phyloP scores from a whole-genome alignment of 2,329 filamentous ascomycete genomes.

The Leptographium lundbergii region DNA sequence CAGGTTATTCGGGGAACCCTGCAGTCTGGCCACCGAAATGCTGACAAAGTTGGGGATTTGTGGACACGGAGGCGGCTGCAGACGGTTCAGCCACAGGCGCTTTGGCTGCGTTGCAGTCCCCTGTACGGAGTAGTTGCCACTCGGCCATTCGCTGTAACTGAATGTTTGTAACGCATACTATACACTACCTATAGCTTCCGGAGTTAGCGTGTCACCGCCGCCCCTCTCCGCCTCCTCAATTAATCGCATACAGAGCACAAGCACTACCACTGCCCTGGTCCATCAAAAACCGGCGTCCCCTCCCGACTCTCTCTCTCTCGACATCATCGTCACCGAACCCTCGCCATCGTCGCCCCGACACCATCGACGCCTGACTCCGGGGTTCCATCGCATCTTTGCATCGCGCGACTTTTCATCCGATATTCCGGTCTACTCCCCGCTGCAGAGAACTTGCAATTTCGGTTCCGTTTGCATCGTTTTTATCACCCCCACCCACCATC shows the following conservation, averaged over 20 bases:
- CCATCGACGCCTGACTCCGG: not conserved
- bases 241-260: not conserved
- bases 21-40: not conserved
- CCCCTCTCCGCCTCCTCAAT: conserved; percentile 1
- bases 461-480: not conserved
- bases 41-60: not conserved
- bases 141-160: not conserved
- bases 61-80: not conserved
- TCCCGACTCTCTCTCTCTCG: not conserved
- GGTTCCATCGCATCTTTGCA: not conserved
- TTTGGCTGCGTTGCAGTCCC: not conserved
- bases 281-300: not conserved
- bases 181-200: not conserved
- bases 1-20: not conserved
- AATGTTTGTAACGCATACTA: not conserved
- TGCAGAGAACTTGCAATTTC: not conserved
- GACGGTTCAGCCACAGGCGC: not conserved
- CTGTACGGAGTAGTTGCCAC: not conserved
- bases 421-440: not conserved
- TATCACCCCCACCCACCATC: not conserved
- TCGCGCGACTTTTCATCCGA: not conserved
- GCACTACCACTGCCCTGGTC: not conserved
- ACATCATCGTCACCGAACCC: not conserved
- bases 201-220: not conserved
- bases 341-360: not conserved